Evolutionary conservation across 2,329 filamentous ascomycete genomes (phyloP), one percentile per base, ranked within the genome.

Genomic region (Penicillium sp.): DNA sequence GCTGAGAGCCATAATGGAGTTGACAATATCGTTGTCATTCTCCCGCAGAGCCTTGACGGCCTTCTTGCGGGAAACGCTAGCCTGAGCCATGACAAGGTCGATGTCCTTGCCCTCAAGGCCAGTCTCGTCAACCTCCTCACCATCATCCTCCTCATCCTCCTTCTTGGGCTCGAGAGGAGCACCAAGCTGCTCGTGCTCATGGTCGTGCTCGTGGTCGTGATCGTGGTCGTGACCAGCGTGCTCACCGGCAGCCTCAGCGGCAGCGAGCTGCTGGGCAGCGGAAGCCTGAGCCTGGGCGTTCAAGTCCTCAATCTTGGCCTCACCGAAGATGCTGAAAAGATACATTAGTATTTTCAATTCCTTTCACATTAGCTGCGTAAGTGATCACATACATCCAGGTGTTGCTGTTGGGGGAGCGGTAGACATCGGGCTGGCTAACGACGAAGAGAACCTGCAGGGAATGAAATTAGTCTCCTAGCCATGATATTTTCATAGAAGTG

Each of bases 1-100:
- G 83, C 90, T 92, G 78, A 99, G 83, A 69, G 93, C 93, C 95
- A 99, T 99, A 83, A 99, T 99, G 71, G 95, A 97, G 86, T 99
- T 99, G 84, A 99, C 95, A 82, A 99, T 99, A 77, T 99, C 95
- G 75, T 98, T 97, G 82, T 98, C 93, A 77, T 99, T 99, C 84
- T 98, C 95, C 84, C 78, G 78, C 48, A 99, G 85, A 56, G 96
- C 95, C 83, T 98, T 99, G 83, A 99, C 87, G 61, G 95, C 95
- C 88, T 98, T 98, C 83, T 96, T 97, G 79, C 95, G 87, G 70
- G 92, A 96, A 72, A 99, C 96, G 73, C 84, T 95, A 71, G 95
- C 95, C 82, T 99, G 93, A 70, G 91, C 92, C 92, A 98, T 97
- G 79, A 99, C 95, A 58, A 99, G 87, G 81, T 99, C 95, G 74